Evolutionary conservation across 495 filamentous ascomycete genomes (phyloP).

Genomic region (Penicillium antarcticum): DNA sequence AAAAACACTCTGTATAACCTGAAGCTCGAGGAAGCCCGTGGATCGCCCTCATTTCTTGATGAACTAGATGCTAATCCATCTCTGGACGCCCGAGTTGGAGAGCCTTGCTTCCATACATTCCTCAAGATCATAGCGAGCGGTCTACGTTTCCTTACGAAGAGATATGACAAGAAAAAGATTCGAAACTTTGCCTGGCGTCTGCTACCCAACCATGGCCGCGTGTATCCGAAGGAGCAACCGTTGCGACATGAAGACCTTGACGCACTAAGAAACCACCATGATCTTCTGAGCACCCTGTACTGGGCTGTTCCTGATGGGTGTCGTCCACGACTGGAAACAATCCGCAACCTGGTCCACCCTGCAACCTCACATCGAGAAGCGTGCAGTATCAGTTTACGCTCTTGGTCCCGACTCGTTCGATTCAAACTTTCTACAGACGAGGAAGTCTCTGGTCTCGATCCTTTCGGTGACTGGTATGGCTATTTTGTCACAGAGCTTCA

Average conservation of each 20-base stretch:
- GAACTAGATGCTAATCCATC: conserved; percentile 60
- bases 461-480: conserved; percentile 68
- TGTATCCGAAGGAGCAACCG: conserved; percentile 77
- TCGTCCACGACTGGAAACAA: conserved; percentile 65
- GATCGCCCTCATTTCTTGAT: conserved; percentile 77
- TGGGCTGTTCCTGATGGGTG: conserved; percentile 73
- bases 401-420: conserved; percentile 75
- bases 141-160: conserved; percentile 56
- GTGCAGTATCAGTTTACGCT: conserved; percentile 74
- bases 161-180: conserved; percentile 67
- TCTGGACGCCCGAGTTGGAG: conserved; percentile 59
- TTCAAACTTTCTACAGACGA: conserved; percentile 67
- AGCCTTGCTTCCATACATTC: conserved; percentile 91
- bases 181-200: conserved; percentile 73
- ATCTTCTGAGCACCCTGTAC: conserved; percentile 85
- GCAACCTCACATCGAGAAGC: conserved; percentile 79
- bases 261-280: conserved; percentile 87
- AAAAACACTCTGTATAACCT: conserved; percentile 69
- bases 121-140: conserved; percentile 77
- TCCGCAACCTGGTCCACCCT: conserved; percentile 77
- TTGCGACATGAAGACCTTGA: conserved; percentile 75
- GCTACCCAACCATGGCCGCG: conserved; percentile 83
- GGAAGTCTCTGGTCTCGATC: conserved; percentile 46
- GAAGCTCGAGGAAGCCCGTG: conserved; percentile 69
- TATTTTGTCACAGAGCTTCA: conserved; percentile 55